These are phyloP conservation scores for Vitis hybrid DNA, from an alignment of 177 flowering plant species.

Conservation along the genomic window DNA sequence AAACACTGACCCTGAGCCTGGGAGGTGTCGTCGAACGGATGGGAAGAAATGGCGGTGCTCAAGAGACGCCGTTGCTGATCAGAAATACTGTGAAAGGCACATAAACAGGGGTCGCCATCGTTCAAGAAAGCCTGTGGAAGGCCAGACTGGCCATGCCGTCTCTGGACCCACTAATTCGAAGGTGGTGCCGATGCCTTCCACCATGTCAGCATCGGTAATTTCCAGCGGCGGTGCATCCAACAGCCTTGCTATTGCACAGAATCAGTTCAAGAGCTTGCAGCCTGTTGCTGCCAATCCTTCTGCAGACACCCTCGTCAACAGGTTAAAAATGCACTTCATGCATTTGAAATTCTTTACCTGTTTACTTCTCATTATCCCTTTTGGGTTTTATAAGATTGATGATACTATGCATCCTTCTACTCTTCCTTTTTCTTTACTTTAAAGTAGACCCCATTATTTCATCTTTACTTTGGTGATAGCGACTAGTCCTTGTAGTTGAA, in stretches of 20 bases:
- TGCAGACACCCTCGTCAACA: slow-evolving; percentile 21
- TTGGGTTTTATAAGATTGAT: background rate
- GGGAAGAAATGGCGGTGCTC: slow-evolving; percentile 89
- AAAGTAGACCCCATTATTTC: slow-evolving; percentile 27
- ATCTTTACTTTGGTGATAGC: slow-evolving; percentile 30
- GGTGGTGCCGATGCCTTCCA: slow-evolving; percentile 29
- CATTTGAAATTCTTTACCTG: slow-evolving; percentile 7
- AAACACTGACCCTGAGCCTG: slow-evolving; percentile 61
- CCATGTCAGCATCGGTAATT: slow-evolving; percentile 26
- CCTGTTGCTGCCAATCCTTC: slow-evolving; percentile 30
- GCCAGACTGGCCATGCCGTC: slow-evolving; percentile 49
- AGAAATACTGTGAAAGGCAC: slow-evolving; percentile 73
- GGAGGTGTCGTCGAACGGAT: slow-evolving; percentile 70
- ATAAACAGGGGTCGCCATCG: slow-evolving; percentile 72
- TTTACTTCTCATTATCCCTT: background rate
- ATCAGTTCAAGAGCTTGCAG: slow-evolving; percentile 32
- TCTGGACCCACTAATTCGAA: slow-evolving; percentile 39
- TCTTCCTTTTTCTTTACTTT: slow-evolving; percentile 18
- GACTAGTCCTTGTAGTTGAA: slow-evolving; percentile 22
- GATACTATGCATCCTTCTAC: background rate
- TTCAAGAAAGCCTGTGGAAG: slow-evolving; percentile 93
- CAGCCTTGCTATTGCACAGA: slow-evolving; percentile 29
- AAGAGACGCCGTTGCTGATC: slow-evolving; percentile 57
- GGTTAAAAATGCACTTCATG: slow-evolving; percentile 20
- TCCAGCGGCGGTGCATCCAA: slow-evolving; percentile 30